Evolutionary conservation across 148 eudicot genomes (phyloP), one percentile per base, ranked within the genome.

Genomic region (Chenopodium berlandieri): DNA sequence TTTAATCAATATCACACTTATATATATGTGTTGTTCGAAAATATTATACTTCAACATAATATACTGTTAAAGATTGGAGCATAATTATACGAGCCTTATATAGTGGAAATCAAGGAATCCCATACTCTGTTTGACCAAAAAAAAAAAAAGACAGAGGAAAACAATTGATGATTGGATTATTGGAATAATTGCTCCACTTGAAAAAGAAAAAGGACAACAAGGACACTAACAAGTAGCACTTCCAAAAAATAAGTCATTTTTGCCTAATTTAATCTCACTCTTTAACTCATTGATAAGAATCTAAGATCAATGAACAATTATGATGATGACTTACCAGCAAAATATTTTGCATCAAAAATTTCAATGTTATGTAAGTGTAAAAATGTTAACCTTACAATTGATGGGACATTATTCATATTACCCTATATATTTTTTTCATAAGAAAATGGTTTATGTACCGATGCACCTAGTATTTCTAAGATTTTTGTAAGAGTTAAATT

Each of bases 101-200:
- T n/a, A 25, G 71, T 77, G 80, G 79, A 58, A 23, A 40, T 77
- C 54, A 22, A 78, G 62, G 72, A 78, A 78, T 73, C 60, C 73
- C 60, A 78, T 56, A 27, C 23, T 14, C 37, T 0, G 73, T 65
- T 78, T 78, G 80, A 78, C 80, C 73, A 78, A 27, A 27, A 27
- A 27, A 27, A 27, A 27, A 46, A 73, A 17, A 13, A 0, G 25
- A 40, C 7, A 47, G 19, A 48, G 23, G 75, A 44, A 34, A 20
- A 40, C 62, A 56, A 4, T 19, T 56, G 4, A 56, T 40, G 44
- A 40, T 40, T 40, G 44, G 44, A 40, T 40, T 40, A 40, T 40
- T 40, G 44, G 44, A 40, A 40, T 40, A 40, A 40, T 68, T 37
- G 52, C 19, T 44, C 50, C 75, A 71, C 50, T 71, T 30, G 71